Conservation (phyloP, 345 rosid species). For the Tarenaya hassleriana region DNA sequence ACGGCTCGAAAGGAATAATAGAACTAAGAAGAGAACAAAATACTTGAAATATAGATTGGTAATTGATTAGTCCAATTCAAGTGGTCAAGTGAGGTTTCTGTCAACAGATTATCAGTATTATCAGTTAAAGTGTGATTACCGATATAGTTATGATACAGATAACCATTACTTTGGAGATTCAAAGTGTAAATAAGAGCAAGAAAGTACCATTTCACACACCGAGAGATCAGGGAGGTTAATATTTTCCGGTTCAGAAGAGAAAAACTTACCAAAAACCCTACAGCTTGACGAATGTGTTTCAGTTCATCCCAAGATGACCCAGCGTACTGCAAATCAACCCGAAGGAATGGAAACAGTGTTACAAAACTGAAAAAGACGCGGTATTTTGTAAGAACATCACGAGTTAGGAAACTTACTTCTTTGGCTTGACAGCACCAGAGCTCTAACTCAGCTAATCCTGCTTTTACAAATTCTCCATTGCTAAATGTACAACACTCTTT, state of each 20-base stretch:
- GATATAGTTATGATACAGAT: too few species aligned
- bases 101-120: not conserved
- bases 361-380: not conserved
- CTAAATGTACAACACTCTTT: conserved; percentile 99
- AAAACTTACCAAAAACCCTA: conserved; percentile 89
- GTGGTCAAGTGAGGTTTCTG: not conserved
- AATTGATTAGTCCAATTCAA: too few species aligned
- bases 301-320: conserved; percentile 99
- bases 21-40: not conserved
- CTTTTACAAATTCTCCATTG: conserved; percentile 91
- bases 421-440: conserved; percentile 93
- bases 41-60: too few species aligned
- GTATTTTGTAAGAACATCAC: not conserved
- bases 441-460: conserved; percentile 98
- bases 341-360: not conserved
- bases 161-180: too few species aligned
- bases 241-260: conserved; percentile 1
- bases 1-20: not conserved
- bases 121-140: too few species aligned
- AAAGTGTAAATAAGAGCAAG: not conserved
- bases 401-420: conserved; percentile 50
- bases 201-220: not conserved
- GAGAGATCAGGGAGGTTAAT: not conserved
- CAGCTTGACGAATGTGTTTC: conserved; percentile 94
- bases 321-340: conserved; percentile 54